Evolutionary conservation across 148 eudicot species (phyloP).

Genomic region (Fagopyrum tataricum): DNA sequence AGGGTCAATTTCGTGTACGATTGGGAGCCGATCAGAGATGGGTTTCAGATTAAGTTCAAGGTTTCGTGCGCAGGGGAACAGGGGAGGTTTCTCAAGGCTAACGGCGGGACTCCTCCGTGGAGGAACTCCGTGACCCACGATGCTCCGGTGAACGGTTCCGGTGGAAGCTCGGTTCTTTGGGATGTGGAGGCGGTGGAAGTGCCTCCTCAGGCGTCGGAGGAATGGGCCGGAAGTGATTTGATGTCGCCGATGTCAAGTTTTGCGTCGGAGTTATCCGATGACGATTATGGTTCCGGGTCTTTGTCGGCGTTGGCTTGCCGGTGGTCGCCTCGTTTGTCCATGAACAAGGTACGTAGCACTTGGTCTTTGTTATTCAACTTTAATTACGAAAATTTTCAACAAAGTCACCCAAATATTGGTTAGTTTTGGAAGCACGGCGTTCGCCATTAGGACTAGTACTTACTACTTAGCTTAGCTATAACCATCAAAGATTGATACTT

Average conservation of each 20-base stretch:
- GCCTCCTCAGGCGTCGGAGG: background rate
- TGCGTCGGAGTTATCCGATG: background rate
- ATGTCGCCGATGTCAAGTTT: conserved; percentile 6
- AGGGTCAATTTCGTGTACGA: conserved; percentile 12
- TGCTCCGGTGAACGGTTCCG: conserved; percentile 27
- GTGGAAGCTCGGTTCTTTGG: conserved; percentile 54
- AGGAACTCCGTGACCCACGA: conserved; percentile 70
- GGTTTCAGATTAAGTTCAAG: conserved; percentile 47
- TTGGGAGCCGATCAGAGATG: conserved; percentile 73
- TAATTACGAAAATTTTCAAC: too few relatives aligned
- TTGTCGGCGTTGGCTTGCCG: background rate
- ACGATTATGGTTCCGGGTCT: background rate
- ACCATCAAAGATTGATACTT: too few relatives aligned
- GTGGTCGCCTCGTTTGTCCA: conserved; percentile 2
- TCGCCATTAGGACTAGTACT: too few relatives aligned
- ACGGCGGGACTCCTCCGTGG: conserved; percentile 87
- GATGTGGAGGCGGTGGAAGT: conserved; percentile 55
- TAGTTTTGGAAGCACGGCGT: too few relatives aligned
- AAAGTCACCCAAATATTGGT: too few relatives aligned
- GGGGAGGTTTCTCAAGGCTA: conserved; percentile 53
- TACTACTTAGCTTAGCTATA: too few relatives aligned
- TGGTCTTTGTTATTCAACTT: too few relatives aligned
- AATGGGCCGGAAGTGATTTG: background rate
- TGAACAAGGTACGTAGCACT: conserved; percentile 2
- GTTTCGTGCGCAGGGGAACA: conserved; percentile 17